Base-by-base conservation (phyloP, 306 rosid species). In the Vigna unguiculata region DNA sequence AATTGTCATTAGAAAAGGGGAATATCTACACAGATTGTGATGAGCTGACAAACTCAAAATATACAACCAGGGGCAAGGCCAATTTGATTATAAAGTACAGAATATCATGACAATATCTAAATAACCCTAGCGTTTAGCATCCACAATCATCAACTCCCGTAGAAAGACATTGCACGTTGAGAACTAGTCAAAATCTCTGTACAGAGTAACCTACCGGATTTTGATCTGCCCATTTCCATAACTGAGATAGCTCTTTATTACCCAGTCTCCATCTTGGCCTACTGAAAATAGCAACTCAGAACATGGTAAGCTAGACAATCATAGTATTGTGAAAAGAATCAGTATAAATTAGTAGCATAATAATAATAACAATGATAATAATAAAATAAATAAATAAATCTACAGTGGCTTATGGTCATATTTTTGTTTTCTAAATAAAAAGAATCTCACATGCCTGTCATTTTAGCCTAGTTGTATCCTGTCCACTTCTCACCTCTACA, bases 151-250 rank as follows among this genome's bases (percentile, higher is more conserved):
- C 10, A 30, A 55, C 65, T 65, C 69, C 72, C 45, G 65, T 21
- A 58, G 21, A 46, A 69, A 57, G 48, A 15, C 62, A 74, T 64
- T 47, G 32, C 72, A 70, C 9, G 64, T 32, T 54, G 32, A 51
- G 54, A 74, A 83, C 22, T 17, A 62, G 52, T 30, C 41, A 15
- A 47, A 65, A 20, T n/a, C 17, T 61, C 28, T 21, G 69, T 11
- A 36, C 69, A 61, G 20, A 52, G 65, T 66, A 59, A 82, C 91
- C 14, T 78, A 93, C 98, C 85, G 90, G 97, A 86, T 94, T 94
- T 86, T 94, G 98, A 85, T 94, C 98, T 30, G 98, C 91, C 97
- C 97, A 94, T 82, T 92, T 94, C 98, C 98, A 94, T 78, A 94
- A 80, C 77, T 91, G 98, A 79, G 98, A 90, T 76, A 94, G 89